These are phyloP conservation scores for Blastomyces silverae DNA, from an alignment of 2,329 filamentous ascomycete species.

Conservation along the genomic window DNA sequence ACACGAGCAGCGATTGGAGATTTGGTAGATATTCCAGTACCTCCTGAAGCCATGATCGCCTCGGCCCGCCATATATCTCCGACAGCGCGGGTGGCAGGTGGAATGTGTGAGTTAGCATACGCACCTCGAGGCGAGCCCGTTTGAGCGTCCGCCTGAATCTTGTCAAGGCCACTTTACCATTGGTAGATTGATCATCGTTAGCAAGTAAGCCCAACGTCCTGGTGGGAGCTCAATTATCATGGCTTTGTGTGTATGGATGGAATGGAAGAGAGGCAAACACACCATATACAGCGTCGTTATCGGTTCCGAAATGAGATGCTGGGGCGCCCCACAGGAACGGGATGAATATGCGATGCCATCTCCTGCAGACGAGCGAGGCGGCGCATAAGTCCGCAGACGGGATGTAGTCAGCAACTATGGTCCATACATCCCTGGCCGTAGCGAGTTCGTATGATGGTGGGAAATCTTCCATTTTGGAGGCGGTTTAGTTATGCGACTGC, in stretches of 20 bases:
- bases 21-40: slow-evolving; percentile 53
- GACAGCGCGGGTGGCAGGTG: slow-evolving; percentile 55
- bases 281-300: slow-evolving; percentile 56
- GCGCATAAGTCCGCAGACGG: slow-evolving; percentile 52
- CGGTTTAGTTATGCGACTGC: not conserved
- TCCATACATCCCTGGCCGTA: slow-evolving; percentile 50
- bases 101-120: slow-evolving; percentile 55
- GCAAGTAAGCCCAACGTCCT: not conserved
- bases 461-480: slow-evolving; percentile 42
- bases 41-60: slow-evolving; percentile 54
- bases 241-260: not conserved
- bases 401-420: slow-evolving; percentile 52
- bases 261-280: slow-evolving; percentile 13
- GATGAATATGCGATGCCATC: slow-evolving; percentile 54
- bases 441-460: slow-evolving; percentile 56
- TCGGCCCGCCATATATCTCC: slow-evolving; percentile 55
- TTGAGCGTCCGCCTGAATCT: slow-evolving; percentile 53
- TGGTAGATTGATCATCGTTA: not conserved
- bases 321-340: slow-evolving; percentile 57
- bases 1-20: slow-evolving; percentile 54
- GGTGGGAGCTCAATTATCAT: not conserved
- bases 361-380: slow-evolving; percentile 49
- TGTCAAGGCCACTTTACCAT: slow-evolving; percentile 48
- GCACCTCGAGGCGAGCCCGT: slow-evolving; percentile 47
- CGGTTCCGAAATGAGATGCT: slow-evolving; percentile 54